Percentiles rank a stretch among this genome's conserved stretches.
These are phyloP conservation scores for Cerrena zonata DNA, from an alignment of 1,284 basidiomycete species.

Conservation along the genomic window DNA sequence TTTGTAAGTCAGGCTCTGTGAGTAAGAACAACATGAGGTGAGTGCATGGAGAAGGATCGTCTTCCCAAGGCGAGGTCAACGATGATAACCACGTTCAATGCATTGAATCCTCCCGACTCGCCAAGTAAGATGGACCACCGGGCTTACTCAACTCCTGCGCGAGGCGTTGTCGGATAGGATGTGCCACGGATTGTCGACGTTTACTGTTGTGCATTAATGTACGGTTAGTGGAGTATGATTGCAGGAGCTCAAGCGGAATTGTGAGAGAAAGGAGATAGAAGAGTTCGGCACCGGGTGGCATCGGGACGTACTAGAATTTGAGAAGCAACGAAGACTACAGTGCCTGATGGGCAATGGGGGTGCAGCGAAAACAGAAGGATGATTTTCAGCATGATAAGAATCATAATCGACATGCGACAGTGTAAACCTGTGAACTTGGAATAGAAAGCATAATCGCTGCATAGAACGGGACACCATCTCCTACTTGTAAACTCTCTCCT, in stretches of 20 bases:
- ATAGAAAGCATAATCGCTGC: constrained; percentile 20
- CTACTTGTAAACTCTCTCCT: constrained; percentile 14
- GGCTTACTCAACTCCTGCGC: too few relatives aligned
- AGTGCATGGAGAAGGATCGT: background rate
- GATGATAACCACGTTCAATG: background rate
- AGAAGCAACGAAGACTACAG: too few relatives aligned
- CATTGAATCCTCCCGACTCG: background rate
- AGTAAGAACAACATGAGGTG: background rate
- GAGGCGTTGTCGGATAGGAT: too few relatives aligned
- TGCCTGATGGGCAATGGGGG: background rate
- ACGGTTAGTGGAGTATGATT: too few relatives aligned
- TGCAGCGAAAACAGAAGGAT: background rate
- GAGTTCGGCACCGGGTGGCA: too few relatives aligned
- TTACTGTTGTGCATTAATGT: too few relatives aligned
- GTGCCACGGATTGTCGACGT: too few relatives aligned
- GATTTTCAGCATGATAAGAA: constrained; percentile 12
- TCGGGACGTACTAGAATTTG: background rate
- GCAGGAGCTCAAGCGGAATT: background rate
- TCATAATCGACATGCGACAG: constrained; percentile 23
- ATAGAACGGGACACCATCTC: constrained; percentile 15
- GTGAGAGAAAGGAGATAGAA: background rate
- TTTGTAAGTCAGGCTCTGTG: background rate
- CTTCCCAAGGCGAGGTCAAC: background rate
- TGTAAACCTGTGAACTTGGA: constrained; percentile 10
- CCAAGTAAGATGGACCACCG: too few relatives aligned